Conservation (phyloP, 371 early-diverging fungal genomes). For the Rhizopus stolonifer region DNA sequence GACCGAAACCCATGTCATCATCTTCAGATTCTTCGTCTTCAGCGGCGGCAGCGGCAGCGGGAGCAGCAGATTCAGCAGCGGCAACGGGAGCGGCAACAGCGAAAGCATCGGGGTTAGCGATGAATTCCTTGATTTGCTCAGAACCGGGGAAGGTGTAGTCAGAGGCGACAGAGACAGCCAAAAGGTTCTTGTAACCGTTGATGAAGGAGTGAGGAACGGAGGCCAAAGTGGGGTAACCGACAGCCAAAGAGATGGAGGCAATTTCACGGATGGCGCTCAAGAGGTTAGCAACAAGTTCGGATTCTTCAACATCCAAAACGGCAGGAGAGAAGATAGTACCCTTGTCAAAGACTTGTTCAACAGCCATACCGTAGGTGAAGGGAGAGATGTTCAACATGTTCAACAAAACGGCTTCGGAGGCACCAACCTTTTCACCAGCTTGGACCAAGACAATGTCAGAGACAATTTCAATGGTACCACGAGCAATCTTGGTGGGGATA, state of each 20-base stretch:
- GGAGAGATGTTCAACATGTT: constrained; percentile 99
- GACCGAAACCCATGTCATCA: constrained; percentile 54
- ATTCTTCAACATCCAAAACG: constrained; percentile 94
- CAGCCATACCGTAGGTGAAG: constrained; percentile 99
- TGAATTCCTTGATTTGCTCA: constrained; percentile 90
- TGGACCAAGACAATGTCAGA: constrained; percentile 93
- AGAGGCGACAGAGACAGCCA: constrained; percentile 89
- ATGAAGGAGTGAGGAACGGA: constrained; percentile 96
- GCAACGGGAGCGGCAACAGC: constrained; percentile 70
- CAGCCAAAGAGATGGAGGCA: constrained; percentile 94
- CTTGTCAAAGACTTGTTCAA: constrained; percentile 93
- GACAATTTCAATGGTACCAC: constrained; percentile 99
- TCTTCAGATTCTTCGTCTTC: constrained; percentile 53
- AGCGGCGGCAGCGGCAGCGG: constrained; percentile 49
- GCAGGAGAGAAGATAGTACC: constrained; percentile 90
- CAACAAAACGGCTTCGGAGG: constrained; percentile 98
- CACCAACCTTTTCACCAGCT: constrained; percentile 94
- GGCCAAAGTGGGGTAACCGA: constrained; percentile 93
- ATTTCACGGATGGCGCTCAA: constrained; percentile 81
- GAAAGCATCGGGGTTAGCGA: constrained; percentile 87
- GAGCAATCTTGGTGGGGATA: constrained; percentile 99
- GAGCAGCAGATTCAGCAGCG: constrained; percentile 49
- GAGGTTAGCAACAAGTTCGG: constrained; percentile 78
- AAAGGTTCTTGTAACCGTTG: constrained; percentile 96
- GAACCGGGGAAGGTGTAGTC: constrained; percentile 93